phyloP scores from a whole-genome alignment of 78 protist species.

The Dictyostelium intermedium region DNA sequence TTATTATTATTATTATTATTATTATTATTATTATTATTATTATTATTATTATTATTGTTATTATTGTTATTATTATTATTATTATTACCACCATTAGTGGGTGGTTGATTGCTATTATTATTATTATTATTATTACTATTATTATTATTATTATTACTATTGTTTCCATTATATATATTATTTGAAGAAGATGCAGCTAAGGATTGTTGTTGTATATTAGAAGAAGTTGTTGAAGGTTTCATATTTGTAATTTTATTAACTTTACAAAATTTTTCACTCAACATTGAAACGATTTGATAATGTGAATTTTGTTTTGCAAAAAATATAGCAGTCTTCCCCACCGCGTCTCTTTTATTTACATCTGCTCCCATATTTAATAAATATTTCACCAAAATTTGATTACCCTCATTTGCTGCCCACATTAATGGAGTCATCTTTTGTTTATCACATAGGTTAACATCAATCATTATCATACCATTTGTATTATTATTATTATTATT shows the following conservation, averaged over 20 bases:
- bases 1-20: not conserved
- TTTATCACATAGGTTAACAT: constrained; percentile 32
- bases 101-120: not conserved
- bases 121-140: not conserved
- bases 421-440: constrained; percentile 49
- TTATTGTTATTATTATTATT: not conserved
- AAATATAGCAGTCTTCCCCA: constrained; percentile 29
- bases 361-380: constrained; percentile 50
- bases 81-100: too few species aligned
- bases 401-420: constrained; percentile 71
- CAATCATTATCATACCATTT: not conserved
- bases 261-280: constrained; percentile 55
- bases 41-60: too few species aligned
- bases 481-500: not conserved
- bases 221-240: not conserved
- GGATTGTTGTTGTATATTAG: not conserved
- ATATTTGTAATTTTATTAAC: constrained; percentile 26
- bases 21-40: too few species aligned
- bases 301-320: constrained; percentile 18
- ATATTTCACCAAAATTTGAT: constrained; percentile 9
- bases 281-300: not conserved
- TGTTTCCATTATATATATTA: not conserved
- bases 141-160: not conserved
- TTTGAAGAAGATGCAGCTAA: not conserved
- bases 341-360: constrained; percentile 16